phyloP scores from a whole-genome alignment of 352 stramenopile genomes.

The Phytopythium boreale region DNA sequence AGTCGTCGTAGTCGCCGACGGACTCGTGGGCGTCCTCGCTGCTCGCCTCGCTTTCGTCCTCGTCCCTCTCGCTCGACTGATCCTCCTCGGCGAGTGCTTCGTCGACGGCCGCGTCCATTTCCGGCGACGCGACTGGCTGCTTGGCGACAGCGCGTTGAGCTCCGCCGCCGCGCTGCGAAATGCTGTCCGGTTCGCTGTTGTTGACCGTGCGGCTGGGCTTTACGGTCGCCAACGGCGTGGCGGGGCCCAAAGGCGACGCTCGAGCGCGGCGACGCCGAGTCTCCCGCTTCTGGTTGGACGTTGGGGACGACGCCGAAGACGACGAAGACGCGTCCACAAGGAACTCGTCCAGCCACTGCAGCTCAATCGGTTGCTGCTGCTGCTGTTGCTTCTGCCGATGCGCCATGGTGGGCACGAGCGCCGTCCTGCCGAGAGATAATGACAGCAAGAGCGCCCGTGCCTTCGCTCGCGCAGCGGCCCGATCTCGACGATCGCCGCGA shows the following conservation, averaged over 20 bases:
- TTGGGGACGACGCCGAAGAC: neutral
- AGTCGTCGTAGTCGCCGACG: slow-evolving; percentile 8
- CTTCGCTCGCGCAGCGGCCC: too few relatives aligned
- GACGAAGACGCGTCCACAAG: slow-evolving; percentile 1
- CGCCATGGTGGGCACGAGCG: neutral
- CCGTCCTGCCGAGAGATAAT: too few relatives aligned
- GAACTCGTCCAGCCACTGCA: slow-evolving; percentile 6
- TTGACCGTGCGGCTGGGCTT: neutral
- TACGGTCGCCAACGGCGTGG: too few relatives aligned
- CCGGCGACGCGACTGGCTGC: slow-evolving; percentile 7
- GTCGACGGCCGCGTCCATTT: slow-evolving; percentile 9
- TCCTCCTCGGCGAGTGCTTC: neutral
- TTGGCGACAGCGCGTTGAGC: neutral
- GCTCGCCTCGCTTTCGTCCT: slow-evolving; percentile 7
- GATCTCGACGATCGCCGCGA: neutral
- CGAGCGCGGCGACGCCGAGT: neutral
- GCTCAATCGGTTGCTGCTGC: neutral
- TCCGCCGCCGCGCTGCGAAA: too few relatives aligned
- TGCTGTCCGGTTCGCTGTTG: neutral
- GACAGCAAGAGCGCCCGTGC: too few relatives aligned
- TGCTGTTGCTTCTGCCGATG: neutral
- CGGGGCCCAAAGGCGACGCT: neutral
- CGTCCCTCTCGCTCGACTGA: slow-evolving; percentile 5
- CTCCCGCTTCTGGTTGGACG: slow-evolving; percentile 6
- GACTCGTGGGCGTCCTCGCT: neutral